Conservation (phyloP, 2,329 filamentous ascomycete species). For the Fusarium sarcochroum region DNA sequence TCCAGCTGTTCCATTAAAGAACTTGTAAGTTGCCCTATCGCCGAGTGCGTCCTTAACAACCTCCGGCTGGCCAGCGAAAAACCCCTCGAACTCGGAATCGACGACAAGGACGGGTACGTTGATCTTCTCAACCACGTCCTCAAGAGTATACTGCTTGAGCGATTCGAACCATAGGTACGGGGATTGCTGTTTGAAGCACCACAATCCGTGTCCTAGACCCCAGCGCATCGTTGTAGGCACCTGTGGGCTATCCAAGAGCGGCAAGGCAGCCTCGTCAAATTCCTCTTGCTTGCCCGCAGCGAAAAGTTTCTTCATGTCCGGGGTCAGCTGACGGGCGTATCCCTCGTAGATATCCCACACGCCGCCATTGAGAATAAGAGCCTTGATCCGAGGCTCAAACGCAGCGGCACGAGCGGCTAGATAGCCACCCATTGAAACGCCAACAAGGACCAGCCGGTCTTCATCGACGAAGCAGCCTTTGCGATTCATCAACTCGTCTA, state of each 20-base stretch:
- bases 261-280: slow-evolving; percentile 30
- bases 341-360: slow-evolving; percentile 49
- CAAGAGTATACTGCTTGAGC: slow-evolving; percentile 34
- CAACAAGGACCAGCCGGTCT: slow-evolving; percentile 54
- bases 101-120: slow-evolving; percentile 40
- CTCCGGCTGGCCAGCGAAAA: slow-evolving; percentile 21
- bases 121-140: slow-evolving; percentile 31
- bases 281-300: slow-evolving; percentile 29
- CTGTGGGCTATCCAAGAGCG: slow-evolving; percentile 20
- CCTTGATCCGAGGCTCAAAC: slow-evolving; percentile 59
- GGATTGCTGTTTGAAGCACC: slow-evolving; percentile 49
- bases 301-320: slow-evolving; percentile 21
- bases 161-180: slow-evolving; percentile 47
- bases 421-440: slow-evolving; percentile 59
- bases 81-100: slow-evolving; percentile 37
- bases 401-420: slow-evolving; percentile 58
- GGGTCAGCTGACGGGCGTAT: slow-evolving; percentile 15
- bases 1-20: slow-evolving; percentile 31
- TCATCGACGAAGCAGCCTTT: slow-evolving; percentile 49
- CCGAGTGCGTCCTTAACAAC: slow-evolving; percentile 27
- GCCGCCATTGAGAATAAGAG: slow-evolving; percentile 56
- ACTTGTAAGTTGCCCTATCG: slow-evolving; percentile 23
- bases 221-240: slow-evolving; percentile 43
- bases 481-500: slow-evolving; percentile 54
- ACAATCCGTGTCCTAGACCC: slow-evolving; percentile 52